Base-by-base conservation (phyloP, 1,284 basidiomycete species). In the Pyrrhoderma lamaoense region DNA sequence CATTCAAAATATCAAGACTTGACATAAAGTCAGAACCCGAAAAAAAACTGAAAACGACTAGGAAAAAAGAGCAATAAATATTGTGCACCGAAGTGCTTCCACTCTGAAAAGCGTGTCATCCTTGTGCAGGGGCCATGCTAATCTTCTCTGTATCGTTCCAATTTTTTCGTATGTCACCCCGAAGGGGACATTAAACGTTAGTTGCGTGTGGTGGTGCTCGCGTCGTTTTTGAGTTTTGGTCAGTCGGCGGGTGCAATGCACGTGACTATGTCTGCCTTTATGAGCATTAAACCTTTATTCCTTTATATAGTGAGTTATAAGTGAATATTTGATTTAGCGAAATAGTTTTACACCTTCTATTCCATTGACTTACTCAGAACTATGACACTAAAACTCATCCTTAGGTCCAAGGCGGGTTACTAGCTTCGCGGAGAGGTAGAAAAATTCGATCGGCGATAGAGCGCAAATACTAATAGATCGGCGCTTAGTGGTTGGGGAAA, bases 141-240 rank as follows among this genome's bases (percentile, higher is more conserved):
- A 56, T 56, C 54, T 56, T 56, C 54, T 56, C 54, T 56, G 54
- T 56, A 56, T 56, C 50, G 54, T 56, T 56, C 54, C 54, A 56
- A 56, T 56, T 56, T 56, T 56, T 52, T 56, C 53, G 54, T 56
- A 52, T 56, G 54, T 56, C 54, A 56, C 54, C 54, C 54, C 54
- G 47, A 56, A 56, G 54, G 54, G 54, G 54, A 56, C 54, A 52
- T 27, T 43, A 8, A 9, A 13, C n/a, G 11, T 45, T 49, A 16
- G 27, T 9, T 9, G 31, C 2, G 11, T 36, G 3, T 16, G n/a
- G 3, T 7, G 13, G 39, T 9, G 3, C 0, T 3, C 37, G 16
- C n/a, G 35, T 36, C 22, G 35, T 19, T 37, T 56, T 40, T 52
- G 46, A 8, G 36, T 52, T 56, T 56, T 52, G 44, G 53, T 47